Evolutionary conservation across 495 filamentous ascomycete genomes (phyloP), one percentile per base, ranked within the genome.

Genomic region (Elasticomyces elasticus): DNA sequence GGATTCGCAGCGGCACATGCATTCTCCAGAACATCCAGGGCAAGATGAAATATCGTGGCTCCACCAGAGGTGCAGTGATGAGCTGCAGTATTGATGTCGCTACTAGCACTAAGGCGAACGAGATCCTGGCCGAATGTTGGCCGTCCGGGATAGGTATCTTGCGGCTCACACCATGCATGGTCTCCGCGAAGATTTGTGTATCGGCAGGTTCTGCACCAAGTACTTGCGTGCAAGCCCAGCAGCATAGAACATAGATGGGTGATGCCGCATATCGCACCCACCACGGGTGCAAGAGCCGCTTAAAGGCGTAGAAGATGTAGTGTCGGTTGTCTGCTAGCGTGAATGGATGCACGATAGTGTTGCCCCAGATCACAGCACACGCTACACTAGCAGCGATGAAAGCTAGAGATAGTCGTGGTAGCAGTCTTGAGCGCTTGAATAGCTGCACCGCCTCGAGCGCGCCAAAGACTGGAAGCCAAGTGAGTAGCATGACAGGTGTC

Each of bases 231-330:
- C 72, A 67, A 26, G 69, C 71, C 81, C 70, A 95, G 24, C 71
- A 79, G 68, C 71, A 83, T 52, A 72, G 59, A 61, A 79, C 75
- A 59, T 82, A 91, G 24, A 81, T 64, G 0, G 80, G 72, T 0
- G 82, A 80, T 2, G 83, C 81, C 15, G 77, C 65, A 64, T 94
- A 94, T 30, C 84, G 81, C 13, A 85, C 64, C 17, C 70, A 66
- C 51, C 87, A 79, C 22, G 72, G 71, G 2, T 79, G 74, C 49
- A 94, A 80, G 11, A 89, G 83, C 57, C 94, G 78, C 0, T 88
- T 84, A 72, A 98, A 97, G 53, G 92, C 74, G 68, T 98, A 98
- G 71, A 98, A 98, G 52, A 92, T 79, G 71, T 95, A 98, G 66
- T 97, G 94, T 1, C 92, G 76, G 69, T 98, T 98, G 66, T 98